Evolutionary conservation across 805 yeast genomes (phyloP).

Genomic region (Saccharomycopsis sp.): DNA sequence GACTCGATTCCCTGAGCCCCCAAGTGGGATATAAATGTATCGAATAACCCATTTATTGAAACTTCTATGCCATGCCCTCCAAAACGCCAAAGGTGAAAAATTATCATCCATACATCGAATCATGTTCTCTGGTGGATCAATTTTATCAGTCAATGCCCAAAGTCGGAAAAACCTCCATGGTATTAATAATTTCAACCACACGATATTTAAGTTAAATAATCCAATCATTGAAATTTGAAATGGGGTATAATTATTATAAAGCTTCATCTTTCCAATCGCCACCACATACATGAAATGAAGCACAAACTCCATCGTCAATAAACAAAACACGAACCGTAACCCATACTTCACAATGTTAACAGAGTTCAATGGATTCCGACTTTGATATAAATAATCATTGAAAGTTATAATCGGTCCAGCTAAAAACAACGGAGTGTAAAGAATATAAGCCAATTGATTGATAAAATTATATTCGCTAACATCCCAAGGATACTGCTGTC

Average conservation of each 20-base stretch:
- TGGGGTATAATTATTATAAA: conserved; percentile 58
- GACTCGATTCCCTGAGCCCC: conserved; percentile 69
- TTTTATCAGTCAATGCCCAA: conserved; percentile 88
- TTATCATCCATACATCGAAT: conserved; percentile 92
- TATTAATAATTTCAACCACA: conserved; percentile 86
- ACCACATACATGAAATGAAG: conserved; percentile 88
- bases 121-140: conserved; percentile 98
- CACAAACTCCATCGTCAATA: conserved; percentile 81
- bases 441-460: conserved; percentile 68
- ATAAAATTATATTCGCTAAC: conserved; percentile 50
- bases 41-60: conserved; percentile 85
- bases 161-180: conserved; percentile 95
- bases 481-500: conserved; percentile 59
- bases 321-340: conserved; percentile 59
- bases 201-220: conserved; percentile 76
- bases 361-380: conserved; percentile 44
- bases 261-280: conserved; percentile 76
- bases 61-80: conserved; percentile 99
- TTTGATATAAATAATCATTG: conserved; percentile 83
- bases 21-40: conserved; percentile 86
- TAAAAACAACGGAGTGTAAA: conserved; percentile 83
- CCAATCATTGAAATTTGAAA: conserved; percentile 95
- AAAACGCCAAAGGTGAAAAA: conserved; percentile 87
- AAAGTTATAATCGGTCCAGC: conserved; percentile 95
- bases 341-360: conserved; percentile 54